Evolutionary conservation across 306 rosid species (phyloP), one percentile per base, ranked within the genome.

Genomic region (Begonia masoniana): DNA sequence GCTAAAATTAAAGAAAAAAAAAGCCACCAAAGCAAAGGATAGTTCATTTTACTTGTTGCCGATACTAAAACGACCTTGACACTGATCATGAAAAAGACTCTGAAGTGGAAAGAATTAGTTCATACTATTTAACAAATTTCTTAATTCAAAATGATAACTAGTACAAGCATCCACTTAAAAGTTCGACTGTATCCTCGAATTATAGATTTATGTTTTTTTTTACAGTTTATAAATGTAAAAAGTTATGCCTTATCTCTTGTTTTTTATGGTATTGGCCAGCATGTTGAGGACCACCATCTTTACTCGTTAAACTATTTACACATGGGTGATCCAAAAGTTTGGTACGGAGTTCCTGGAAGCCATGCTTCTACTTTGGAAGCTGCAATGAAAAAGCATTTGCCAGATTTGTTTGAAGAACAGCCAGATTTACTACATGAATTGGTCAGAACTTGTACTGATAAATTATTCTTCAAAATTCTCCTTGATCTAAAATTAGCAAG

Each of bases 261-360:
- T 67, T 69, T 42, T 52, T 73, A 58, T 52, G 63, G 59, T 50
- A 65, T 77, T 56, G 8, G 59, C 70, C 85, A 91, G 99, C 99
- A 91, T 75, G 96, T 91, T 55, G 99, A 91, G 70, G 99, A 91
- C 57, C 99, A 91, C 71, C 99, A 86, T 68, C 92, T 91, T 17
- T 91, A 86, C 76, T 91, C 99, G 6, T 73, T 91, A 50, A 91
- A 91, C 74, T 91, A 81, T 74, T 66, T 86, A 58, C 99, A 91
- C 62, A 86, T 79, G 77, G 99, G 96, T 50, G 96, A 81, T 58
- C 88, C 96, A 48, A 91, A 91, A 74, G 76, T 91, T 16, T 91
- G 99, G 99, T 91, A 91, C 65, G 99, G 99, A 14, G 80, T 91
- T 60, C 82, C 99, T 31, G 96, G 94, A 64, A 77, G 55, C 68